Evolutionary conservation across 371 early-diverging fungal species (phyloP).

Genomic region (Apophysomyces elegans): DNA sequence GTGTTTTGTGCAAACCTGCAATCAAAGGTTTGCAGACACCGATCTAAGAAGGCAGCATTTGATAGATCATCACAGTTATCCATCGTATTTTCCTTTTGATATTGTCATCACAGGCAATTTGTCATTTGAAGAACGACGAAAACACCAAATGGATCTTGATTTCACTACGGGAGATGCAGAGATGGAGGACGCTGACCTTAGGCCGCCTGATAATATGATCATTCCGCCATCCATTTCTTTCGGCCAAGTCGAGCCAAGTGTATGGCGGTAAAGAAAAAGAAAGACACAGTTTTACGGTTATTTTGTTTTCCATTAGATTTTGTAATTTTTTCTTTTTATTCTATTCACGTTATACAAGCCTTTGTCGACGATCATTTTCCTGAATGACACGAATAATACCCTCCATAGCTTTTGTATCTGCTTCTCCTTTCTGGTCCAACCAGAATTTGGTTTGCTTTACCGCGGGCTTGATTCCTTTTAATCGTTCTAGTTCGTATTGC

Average conservation of each 20-base stretch:
- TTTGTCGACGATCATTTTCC: conserved; percentile 31
- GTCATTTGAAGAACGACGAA: conserved; percentile 38
- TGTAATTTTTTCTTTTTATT: conserved; percentile 16
- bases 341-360: conserved; percentile 24
- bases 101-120: conserved; percentile 59
- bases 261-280: neutral
- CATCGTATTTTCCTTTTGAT: conserved; percentile 67
- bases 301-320: neutral
- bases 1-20: conserved; percentile 74
- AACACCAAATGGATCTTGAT: neutral
- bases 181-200: conserved; percentile 28
- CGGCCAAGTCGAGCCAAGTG: conserved; percentile 30
- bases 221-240: conserved; percentile 45
- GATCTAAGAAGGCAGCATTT: conserved; percentile 65
- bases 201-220: conserved; percentile 15
- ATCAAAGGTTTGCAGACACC: conserved; percentile 49
- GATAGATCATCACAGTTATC: conserved; percentile 70
- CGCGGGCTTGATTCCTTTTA: conserved; percentile 18
- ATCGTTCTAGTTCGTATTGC: conserved; percentile 23
- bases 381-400: conserved; percentile 42
- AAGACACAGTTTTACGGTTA: neutral
- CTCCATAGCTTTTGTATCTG: conserved; percentile 40
- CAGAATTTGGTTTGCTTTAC: conserved; percentile 46
- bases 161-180: conserved; percentile 13
- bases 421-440: conserved; percentile 46